phyloP scores from a whole-genome alignment of 1,284 basidiomycete genomes.

The Trametes pubescens region DNA sequence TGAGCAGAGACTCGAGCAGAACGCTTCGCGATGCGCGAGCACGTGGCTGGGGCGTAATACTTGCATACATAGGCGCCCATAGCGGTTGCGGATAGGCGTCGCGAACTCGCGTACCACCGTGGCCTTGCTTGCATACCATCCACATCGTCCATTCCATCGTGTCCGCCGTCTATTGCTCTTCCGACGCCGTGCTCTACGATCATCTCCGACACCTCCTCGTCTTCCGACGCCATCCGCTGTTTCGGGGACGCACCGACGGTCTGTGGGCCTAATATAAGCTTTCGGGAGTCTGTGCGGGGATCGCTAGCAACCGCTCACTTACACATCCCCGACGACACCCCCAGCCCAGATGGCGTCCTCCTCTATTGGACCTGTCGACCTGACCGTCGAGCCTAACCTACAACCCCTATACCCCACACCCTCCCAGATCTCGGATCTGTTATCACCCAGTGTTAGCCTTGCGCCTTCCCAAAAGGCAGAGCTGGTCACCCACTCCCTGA shows the following conservation, averaged over 20 bases:
- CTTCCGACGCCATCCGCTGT: background rate
- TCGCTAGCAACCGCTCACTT: slow-evolving; percentile 18
- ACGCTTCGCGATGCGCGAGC: slow-evolving; percentile 12
- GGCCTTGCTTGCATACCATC: slow-evolving; percentile 9
- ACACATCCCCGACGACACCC: slow-evolving; percentile 7
- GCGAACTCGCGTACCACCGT: background rate
- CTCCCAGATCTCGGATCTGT: slow-evolving; percentile 64
- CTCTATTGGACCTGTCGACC: slow-evolving; percentile 49
- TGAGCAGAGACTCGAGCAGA: slow-evolving; percentile 2
- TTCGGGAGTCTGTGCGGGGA: slow-evolving; percentile 6
- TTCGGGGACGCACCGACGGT: slow-evolving; percentile 12
- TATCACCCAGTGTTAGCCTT: slow-evolving; percentile 73
- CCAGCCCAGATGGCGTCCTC: slow-evolving; percentile 33
- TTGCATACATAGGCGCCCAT: slow-evolving; percentile 16
- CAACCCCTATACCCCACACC: slow-evolving; percentile 78
- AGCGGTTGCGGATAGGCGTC: background rate
- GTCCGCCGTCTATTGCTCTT: background rate
- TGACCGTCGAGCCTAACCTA: slow-evolving; percentile 77
- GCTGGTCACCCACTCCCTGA: slow-evolving; percentile 75
- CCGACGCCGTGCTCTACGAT: background rate
- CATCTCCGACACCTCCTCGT: background rate
- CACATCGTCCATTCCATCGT: slow-evolving; percentile 10
- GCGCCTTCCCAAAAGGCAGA: slow-evolving; percentile 68
- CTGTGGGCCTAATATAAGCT: slow-evolving; percentile 10
- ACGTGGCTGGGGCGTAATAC: slow-evolving; percentile 15